phyloP scores from a whole-genome alignment of 768 basidiomycete genomes.

The Artomyces pyxidatus region DNA sequence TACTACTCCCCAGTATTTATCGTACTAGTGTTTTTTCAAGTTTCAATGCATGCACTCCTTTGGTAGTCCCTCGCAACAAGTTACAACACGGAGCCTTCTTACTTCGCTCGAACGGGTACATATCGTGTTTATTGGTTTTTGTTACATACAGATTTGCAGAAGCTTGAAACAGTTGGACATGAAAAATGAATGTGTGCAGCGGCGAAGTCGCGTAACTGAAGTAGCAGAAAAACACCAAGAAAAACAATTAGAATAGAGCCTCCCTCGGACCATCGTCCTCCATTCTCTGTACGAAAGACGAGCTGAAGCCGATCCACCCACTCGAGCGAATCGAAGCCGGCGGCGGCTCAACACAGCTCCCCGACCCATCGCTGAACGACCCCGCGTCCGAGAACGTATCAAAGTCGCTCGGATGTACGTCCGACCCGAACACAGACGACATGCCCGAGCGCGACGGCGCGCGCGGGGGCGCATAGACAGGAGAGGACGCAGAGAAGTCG shows the following conservation, averaged over 20 bases:
- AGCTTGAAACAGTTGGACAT: too few species aligned
- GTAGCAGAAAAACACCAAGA: too few species aligned
- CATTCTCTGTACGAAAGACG: constrained; percentile 26
- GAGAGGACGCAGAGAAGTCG: constrained; percentile 54
- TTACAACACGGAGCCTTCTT: too few species aligned
- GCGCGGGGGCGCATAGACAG: constrained; percentile 15
- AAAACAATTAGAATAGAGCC: constrained; percentile 16
- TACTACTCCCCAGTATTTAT: too few species aligned
- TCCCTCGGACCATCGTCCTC: constrained; percentile 18
- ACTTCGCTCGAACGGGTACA: too few species aligned
- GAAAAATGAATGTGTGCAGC: too few species aligned
- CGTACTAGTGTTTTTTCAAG: too few species aligned
- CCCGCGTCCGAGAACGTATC: constrained; percentile 3
- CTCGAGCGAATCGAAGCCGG: constrained; percentile 14
- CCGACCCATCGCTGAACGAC: constrained; percentile 9
- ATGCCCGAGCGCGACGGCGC: constrained; percentile 6
- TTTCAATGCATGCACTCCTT: too few species aligned
- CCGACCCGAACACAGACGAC: constrained; percentile 4
- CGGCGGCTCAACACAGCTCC: constrained; percentile 12
- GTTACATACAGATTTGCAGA: too few species aligned
- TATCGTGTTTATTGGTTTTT: too few species aligned
- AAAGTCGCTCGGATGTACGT: constrained; percentile 1
- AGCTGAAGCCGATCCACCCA: constrained; percentile 35
- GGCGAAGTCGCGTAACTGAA: too few species aligned
- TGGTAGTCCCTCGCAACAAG: too few species aligned